Conservation (phyloP, 129 eudicot species). For the Flaveria sonorensis region DNA sequence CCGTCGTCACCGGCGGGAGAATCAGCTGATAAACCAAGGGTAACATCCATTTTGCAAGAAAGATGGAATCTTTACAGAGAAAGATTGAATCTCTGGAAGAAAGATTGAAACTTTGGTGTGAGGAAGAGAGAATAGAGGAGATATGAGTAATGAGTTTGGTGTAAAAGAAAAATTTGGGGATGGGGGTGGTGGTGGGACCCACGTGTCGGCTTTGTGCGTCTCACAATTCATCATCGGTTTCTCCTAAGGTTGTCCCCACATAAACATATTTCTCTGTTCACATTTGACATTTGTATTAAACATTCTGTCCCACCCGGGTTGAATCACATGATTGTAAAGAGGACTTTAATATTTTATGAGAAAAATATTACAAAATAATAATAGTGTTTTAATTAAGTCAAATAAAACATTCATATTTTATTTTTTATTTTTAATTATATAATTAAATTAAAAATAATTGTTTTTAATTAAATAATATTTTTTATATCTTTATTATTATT, state of each 20-base stretch:
- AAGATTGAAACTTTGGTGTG: background rate
- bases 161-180: conserved; percentile 21
- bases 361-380: no score
- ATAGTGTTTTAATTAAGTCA: no score
- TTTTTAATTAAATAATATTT: no score
- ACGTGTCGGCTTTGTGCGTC: conserved; percentile 72
- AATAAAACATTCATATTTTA: no score
- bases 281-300: conserved; percentile 26
- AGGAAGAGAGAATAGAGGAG: conserved; percentile 12
- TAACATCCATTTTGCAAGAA: conserved; percentile 42
- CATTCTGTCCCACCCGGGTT: conserved; percentile 12
- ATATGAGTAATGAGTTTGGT: conserved; percentile 27
- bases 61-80: conserved; percentile 5
- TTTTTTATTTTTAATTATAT: no score
- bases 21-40: conserved; percentile 36
- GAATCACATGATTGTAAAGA: no score
- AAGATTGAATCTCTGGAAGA: no score
- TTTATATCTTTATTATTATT: no score
- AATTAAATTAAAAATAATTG: no score
- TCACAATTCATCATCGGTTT: conserved; percentile 58
- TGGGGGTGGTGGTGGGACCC: conserved; percentile 42
- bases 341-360: no score
- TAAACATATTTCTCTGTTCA: conserved; percentile 22
- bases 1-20: conserved; percentile 33
- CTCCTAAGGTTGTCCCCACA: conserved; percentile 62